These are phyloP conservation scores for Ophiostoma sp. DNA, from an alignment of 2,329 filamentous ascomycete species.

Conservation along the genomic window DNA sequence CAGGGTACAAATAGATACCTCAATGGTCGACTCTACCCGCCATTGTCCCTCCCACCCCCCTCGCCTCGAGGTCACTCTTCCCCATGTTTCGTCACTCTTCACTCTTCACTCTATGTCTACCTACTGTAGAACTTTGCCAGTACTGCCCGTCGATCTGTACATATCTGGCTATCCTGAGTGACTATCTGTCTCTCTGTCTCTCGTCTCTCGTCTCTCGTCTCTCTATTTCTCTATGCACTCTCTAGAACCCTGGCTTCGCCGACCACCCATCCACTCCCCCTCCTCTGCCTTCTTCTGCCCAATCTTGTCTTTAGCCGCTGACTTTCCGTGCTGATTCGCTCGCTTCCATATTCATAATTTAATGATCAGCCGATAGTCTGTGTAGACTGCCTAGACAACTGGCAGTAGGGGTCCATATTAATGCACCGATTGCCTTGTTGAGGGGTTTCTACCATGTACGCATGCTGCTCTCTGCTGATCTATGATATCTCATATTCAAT, in stretches of 20 bases:
- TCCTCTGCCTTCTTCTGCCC: neutral
- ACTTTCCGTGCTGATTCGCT: neutral
- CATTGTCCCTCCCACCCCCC: neutral
- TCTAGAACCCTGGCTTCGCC: neutral
- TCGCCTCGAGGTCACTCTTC: conserved; percentile 5
- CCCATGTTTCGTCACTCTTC: neutral
- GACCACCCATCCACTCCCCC: neutral
- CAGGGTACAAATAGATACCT: neutral
- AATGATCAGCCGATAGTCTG: neutral
- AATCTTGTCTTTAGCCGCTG: neutral
- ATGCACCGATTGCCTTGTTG: conserved; percentile 11
- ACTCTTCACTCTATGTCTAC: neutral
- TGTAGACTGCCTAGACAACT: neutral
- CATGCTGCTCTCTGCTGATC: neutral
- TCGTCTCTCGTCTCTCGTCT: too few species aligned
- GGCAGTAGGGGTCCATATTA: neutral
- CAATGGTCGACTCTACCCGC: neutral
- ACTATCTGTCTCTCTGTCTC: neutral
- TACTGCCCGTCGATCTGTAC: neutral
- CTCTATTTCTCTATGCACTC: neutral
- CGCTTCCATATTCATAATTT: conserved; percentile 1
- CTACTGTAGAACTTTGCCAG: neutral
- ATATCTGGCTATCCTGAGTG: neutral
- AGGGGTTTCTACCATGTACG: neutral
- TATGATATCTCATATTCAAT: neutral